phyloP scores from a whole-genome alignment of 2,329 filamentous ascomycete species.

The Colletotrichum sp. region DNA sequence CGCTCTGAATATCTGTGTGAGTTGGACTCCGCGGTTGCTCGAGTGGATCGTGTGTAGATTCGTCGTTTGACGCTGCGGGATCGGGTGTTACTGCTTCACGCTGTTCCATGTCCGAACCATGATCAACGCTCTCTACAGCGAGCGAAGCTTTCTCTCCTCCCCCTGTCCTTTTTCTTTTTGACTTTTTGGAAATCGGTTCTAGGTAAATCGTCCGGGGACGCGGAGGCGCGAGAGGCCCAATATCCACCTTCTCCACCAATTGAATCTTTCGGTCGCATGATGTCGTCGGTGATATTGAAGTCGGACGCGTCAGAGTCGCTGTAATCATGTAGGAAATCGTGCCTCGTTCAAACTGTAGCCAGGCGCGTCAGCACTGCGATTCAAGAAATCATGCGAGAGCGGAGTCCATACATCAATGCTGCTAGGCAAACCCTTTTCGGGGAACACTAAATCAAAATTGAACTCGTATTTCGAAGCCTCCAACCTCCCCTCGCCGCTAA shows the following conservation, averaged over 20 bases:
- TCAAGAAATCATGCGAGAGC: not conserved
- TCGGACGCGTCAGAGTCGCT: slow-evolving; percentile 87
- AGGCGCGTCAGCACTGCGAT: not conserved
- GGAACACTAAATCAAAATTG: slow-evolving; percentile 76
- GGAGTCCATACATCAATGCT: slow-evolving; percentile 80
- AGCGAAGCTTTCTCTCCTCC: slow-evolving; percentile 47
- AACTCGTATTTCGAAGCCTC: slow-evolving; percentile 81
- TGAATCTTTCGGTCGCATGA: slow-evolving; percentile 83
- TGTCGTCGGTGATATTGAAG: slow-evolving; percentile 79
- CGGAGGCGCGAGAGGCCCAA: slow-evolving; percentile 75
- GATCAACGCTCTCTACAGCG: slow-evolving; percentile 46
- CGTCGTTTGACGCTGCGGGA: slow-evolving; percentile 45
- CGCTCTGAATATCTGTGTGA: slow-evolving; percentile 66
- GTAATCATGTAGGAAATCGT: slow-evolving; percentile 92
- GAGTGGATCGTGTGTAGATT: slow-evolving; percentile 40
- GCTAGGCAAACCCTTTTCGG: slow-evolving; percentile 75
- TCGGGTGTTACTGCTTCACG: slow-evolving; percentile 35
- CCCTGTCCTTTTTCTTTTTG: slow-evolving; percentile 64
- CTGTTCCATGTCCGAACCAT: slow-evolving; percentile 32
- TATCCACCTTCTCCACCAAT: slow-evolving; percentile 83
- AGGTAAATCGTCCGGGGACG: slow-evolving; percentile 85
- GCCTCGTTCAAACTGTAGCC: slow-evolving; percentile 85
- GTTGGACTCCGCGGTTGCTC: slow-evolving; percentile 46
- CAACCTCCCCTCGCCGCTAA: slow-evolving; percentile 79
- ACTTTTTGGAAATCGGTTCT: slow-evolving; percentile 80